phyloP scores from a whole-genome alignment of 1,284 basidiomycete species.

The Microbotryomycetes sp. region DNA sequence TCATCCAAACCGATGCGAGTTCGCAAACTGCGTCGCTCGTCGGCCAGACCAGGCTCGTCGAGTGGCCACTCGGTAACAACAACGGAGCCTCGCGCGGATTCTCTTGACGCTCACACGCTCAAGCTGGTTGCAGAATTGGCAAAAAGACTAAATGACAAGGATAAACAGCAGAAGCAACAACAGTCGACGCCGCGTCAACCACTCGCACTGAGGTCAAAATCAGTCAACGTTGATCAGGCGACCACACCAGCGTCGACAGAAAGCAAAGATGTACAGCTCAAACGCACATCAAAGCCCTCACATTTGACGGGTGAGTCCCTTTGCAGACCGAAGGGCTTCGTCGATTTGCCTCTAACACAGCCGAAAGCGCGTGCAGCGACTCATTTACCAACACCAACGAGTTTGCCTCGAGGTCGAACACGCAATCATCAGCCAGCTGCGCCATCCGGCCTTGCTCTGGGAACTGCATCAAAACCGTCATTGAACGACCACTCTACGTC shows the following conservation, averaged over 20 bases:
- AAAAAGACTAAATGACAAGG: slow-evolving; percentile 6
- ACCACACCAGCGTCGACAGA: no score
- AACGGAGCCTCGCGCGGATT: background rate
- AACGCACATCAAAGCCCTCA: background rate
- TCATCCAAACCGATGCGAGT: background rate
- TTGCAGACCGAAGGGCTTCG: no score
- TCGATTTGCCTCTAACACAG: no score
- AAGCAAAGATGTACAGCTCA: no score
- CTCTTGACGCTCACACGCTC: slow-evolving; percentile 11
- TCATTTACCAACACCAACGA: background rate
- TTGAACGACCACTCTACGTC: background rate
- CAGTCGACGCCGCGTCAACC: background rate
- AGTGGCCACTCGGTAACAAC: background rate
- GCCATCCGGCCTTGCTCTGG: no score
- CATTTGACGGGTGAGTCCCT: background rate
- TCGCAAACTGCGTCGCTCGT: slow-evolving; percentile 5
- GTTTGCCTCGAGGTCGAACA: background rate
- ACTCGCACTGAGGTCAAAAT: background rate
- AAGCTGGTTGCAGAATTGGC: slow-evolving; percentile 9
- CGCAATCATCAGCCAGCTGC: background rate
- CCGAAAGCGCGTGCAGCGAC: no score
- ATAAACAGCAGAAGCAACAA: background rate
- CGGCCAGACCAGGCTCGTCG: no score
- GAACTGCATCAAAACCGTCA: background rate
- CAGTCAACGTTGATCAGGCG: background rate